These are phyloP conservation scores for Kalanchoe fedtschenkoi DNA, from an alignment of 164 flowering plant species.

Conservation along the genomic window DNA sequence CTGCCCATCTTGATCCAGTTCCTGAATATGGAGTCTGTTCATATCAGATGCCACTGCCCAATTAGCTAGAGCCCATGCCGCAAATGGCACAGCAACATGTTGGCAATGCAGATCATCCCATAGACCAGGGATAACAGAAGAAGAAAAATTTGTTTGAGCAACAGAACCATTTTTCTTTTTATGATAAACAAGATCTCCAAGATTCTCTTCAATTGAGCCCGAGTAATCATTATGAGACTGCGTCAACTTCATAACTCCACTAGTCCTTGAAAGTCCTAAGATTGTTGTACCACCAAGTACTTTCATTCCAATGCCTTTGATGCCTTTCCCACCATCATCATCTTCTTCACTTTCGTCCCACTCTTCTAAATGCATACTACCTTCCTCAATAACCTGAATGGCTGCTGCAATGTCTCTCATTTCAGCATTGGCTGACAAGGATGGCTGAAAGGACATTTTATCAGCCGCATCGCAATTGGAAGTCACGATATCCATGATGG, in stretches of 20 bases:
- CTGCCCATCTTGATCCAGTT: conserved; percentile 78
- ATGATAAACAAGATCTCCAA: conserved; percentile 24
- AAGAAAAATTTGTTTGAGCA: conserved; percentile 25
- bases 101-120: conserved; percentile 96
- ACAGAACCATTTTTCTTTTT: conserved; percentile 24
- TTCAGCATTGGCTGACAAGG: conserved; percentile 61
- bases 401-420: conserved; percentile 84
- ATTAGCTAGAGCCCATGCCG: conserved; percentile 95
- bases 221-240: conserved; percentile 14
- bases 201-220: conserved; percentile 13
- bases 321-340: conserved; percentile 58
- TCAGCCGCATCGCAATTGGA: conserved; percentile 64
- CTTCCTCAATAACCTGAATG: conserved; percentile 86
- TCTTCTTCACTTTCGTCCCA: conserved; percentile 39
- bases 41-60: conserved; percentile 87
- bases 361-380: conserved; percentile 73
- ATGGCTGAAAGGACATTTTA: conserved; percentile 41
- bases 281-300: conserved; percentile 80
- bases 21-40: conserved; percentile 78
- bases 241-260: conserved; percentile 26
- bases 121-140: conserved; percentile 78
- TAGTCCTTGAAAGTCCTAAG: conserved; percentile 58
- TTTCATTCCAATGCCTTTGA: conserved; percentile 80
- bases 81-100: conserved; percentile 98
- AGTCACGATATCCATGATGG: conserved; percentile 94